Conservation (phyloP, 805 yeast genomes). For the Yarrowia divulgata region DNA sequence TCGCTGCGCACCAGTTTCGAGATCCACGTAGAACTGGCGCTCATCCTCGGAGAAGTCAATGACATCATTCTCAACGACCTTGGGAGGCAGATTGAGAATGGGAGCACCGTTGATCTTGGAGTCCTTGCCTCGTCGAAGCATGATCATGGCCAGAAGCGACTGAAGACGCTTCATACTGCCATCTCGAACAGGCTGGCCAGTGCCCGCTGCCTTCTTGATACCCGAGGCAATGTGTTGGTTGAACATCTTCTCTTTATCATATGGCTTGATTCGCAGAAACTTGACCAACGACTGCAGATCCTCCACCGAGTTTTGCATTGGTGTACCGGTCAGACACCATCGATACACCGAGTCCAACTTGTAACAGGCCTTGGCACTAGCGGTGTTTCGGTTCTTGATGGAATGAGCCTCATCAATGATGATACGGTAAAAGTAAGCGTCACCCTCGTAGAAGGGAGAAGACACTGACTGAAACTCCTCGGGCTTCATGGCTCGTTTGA, state of each 20-base stretch:
- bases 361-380: slow-evolving; percentile 57
- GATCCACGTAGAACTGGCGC: slow-evolving; percentile 46
- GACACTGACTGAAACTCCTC: slow-evolving; percentile 10
- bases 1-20: slow-evolving; percentile 54
- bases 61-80: slow-evolving; percentile 42
- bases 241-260: slow-evolving; percentile 19
- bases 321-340: slow-evolving; percentile 73
- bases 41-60: slow-evolving; percentile 48
- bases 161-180: slow-evolving; percentile 24
- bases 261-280: slow-evolving; percentile 49
- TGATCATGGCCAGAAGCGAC: slow-evolving; percentile 44
- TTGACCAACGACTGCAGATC: slow-evolving; percentile 61
- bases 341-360: slow-evolving; percentile 55
- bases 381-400: slow-evolving; percentile 60
- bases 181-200: slow-evolving; percentile 34
- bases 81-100: slow-evolving; percentile 45
- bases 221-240: slow-evolving; percentile 4
- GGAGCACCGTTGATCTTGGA: slow-evolving; percentile 44
- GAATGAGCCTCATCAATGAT: slow-evolving; percentile 71
- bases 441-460: slow-evolving; percentile 22
- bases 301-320: slow-evolving; percentile 62
- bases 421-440: slow-evolving; percentile 51
- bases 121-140: slow-evolving; percentile 59
- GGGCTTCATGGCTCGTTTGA: slow-evolving; percentile 17
- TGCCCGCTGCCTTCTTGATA: slow-evolving; percentile 7